Conservation (phyloP, 2,329 filamentous ascomycete genomes). For the Proliferodiscus dingleyae region DNA sequence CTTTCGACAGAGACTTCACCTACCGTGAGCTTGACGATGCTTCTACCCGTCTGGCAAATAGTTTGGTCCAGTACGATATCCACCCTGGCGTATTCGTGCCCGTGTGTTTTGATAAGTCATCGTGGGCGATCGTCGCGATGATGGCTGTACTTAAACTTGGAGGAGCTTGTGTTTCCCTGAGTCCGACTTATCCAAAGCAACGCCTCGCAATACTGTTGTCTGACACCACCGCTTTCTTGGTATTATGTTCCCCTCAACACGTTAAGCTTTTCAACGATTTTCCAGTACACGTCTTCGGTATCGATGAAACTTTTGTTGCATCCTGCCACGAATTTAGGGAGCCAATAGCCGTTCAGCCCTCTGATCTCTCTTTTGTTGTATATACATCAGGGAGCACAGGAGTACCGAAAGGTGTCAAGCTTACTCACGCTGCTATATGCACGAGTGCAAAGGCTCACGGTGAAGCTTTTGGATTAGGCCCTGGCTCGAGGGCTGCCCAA, state of each 20-base stretch:
- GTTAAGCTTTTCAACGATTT: no score
- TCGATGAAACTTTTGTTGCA: no score
- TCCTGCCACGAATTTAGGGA: no score
- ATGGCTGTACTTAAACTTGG: slow-evolving; percentile 24
- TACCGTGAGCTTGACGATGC: slow-evolving; percentile 14
- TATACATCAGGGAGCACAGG: slow-evolving; percentile 44
- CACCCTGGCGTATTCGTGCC: slow-evolving; percentile 14
- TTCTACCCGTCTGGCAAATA: slow-evolving; percentile 12
- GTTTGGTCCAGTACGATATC: slow-evolving; percentile 14
- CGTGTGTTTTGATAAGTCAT: slow-evolving; percentile 25
- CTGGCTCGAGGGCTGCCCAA: slow-evolving; percentile 4
- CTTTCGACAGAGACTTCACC: slow-evolving; percentile 27
- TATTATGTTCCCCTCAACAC: no score
- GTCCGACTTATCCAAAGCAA: slow-evolving; percentile 30
- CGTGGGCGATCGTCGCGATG: slow-evolving; percentile 20
- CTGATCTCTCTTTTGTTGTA: slow-evolving; percentile 32
- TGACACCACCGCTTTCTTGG: no score
- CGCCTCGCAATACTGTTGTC: background rate
- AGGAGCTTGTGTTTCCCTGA: slow-evolving; percentile 25
- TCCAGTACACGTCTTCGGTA: no score
- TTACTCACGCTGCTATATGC: slow-evolving; percentile 42
- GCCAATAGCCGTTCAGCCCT: no score
- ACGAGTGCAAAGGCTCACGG: slow-evolving; percentile 2
- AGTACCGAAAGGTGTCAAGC: slow-evolving; percentile 34
- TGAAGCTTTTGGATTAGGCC: slow-evolving; percentile 2